Conservation (phyloP, 768 basidiomycete genomes). For the Trichaptum fuscoviolaceum region DNA sequence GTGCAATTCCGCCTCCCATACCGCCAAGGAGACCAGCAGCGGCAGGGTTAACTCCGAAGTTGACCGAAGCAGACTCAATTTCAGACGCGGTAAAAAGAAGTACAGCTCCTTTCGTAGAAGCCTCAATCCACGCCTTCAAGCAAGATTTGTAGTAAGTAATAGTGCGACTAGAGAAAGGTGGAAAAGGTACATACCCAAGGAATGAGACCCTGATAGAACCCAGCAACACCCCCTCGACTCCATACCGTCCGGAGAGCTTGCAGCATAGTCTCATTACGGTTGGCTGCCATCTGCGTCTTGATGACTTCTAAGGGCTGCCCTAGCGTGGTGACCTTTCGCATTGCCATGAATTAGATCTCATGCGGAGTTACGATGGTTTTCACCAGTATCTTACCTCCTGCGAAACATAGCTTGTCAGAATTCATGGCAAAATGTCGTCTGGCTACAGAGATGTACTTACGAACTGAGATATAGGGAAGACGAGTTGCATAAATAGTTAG, state of each 20-base stretch:
- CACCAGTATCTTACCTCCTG: slow-evolving; percentile 63
- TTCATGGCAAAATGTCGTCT: slow-evolving; percentile 4
- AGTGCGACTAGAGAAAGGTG: neutral
- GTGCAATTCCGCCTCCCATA: slow-evolving; percentile 95
- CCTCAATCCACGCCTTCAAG: slow-evolving; percentile 95
- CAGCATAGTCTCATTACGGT: slow-evolving; percentile 85
- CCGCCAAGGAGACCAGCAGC: slow-evolving; percentile 89
- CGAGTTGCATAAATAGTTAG: slow-evolving; percentile 6
- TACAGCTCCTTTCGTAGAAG: slow-evolving; percentile 96
- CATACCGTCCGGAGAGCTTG: slow-evolving; percentile 84
- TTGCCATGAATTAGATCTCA: neutral
- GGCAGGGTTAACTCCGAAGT: slow-evolving; percentile 72
- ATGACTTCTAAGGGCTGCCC: slow-evolving; percentile 97
- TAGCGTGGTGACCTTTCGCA: slow-evolving; percentile 82
- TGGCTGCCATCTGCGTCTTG: slow-evolving; percentile 99
- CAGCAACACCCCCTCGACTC: slow-evolving; percentile 82
- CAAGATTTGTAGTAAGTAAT: slow-evolving; percentile 8
- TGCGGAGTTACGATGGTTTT: neutral
- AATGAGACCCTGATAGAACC: slow-evolving; percentile 97
- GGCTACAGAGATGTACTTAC: slow-evolving; percentile 20
- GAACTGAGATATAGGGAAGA: slow-evolving; percentile 21
- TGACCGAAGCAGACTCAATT: slow-evolving; percentile 66
- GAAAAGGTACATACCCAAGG: slow-evolving; percentile 74
- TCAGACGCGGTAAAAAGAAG: slow-evolving; percentile 95
- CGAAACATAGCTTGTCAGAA: slow-evolving; percentile 17